Evolutionary conservation across 495 filamentous ascomycete species (phyloP), one percentile per base, ranked within the genome.

Genomic region (Penicillium atrosanguineum): DNA sequence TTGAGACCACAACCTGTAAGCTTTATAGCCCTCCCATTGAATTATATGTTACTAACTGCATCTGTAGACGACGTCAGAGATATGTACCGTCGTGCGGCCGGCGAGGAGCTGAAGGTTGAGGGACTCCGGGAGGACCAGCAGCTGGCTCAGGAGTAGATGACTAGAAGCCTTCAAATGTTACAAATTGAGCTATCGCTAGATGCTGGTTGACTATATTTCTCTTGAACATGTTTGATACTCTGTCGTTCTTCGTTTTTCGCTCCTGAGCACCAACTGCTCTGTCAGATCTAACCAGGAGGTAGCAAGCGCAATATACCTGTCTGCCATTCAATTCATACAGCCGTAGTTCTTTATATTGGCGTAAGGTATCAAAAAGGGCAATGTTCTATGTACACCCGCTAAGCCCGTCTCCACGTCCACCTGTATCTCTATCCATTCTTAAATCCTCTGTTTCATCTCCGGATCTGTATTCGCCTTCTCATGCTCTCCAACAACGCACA

Each of bases 1-100:
- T 99, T 63, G 94, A 99, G 82, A 95, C 90, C 12, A 88, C 85
- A 21, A 90, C 87, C 44, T 78, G 84, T 84, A 78, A 64, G 70
- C 50, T 25, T 20, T 41, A n/a, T 4, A 6, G 2, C 5, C 20
- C 23, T 29, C 8, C 25, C 7, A 23, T 40, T 12, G 2, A 40
- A 21, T 6, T 34, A 0, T 29, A 46, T 20, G 6, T 29, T 44
- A 16, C 55, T 64, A 36, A 60, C 37, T 7, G 14, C 19, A 11
- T 29, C 16, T 40, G 8, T 23, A 78, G 95, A 96, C 69, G 91
- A 99, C 71, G 91, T 99, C 58, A 87, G 85, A 72, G 90, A 97
- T 69, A 88, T 99, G 60, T 99, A 96, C 73, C 79, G 80, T 52
- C 87, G 95, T 60, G 88, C 88, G 46, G 84, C 89, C 59, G 90